These are phyloP conservation scores for Echeveria elegans DNA, from an alignment of 164 flowering plant species.

Conservation along the genomic window DNA sequence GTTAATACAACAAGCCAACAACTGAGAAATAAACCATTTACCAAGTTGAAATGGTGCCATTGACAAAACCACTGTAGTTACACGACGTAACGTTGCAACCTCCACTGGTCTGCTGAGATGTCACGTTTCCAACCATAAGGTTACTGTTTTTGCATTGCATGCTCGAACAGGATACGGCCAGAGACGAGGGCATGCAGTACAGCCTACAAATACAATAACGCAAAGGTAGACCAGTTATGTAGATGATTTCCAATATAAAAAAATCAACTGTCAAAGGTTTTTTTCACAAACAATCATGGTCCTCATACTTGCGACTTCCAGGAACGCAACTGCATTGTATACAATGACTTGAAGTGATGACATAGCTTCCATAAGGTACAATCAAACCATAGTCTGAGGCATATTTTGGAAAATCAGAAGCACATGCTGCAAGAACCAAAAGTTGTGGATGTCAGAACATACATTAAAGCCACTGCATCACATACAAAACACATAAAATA, in stretches of 20 bases:
- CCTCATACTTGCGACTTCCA: conserved; percentile 64
- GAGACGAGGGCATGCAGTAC: conserved; percentile 78
- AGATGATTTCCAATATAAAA: background rate
- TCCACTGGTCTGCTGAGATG: conserved; percentile 47
- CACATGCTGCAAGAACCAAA: conserved; percentile 53
- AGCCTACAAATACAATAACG: conserved; percentile 34
- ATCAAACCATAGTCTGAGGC: conserved; percentile 55
- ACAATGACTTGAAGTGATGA: conserved; percentile 84
- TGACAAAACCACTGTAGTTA: conserved; percentile 64
- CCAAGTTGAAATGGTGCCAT: conserved; percentile 65
- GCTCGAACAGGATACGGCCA: conserved; percentile 89
- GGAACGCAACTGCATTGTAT: conserved; percentile 97
- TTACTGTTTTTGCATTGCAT: conserved; percentile 90
- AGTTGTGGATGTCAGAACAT: background rate
- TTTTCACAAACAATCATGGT: background rate
- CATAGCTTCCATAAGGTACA: conserved; percentile 94
- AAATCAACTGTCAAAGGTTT: background rate
- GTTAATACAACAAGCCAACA: background rate
- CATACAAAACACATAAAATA: no score
- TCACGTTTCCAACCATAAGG: conserved; percentile 79
- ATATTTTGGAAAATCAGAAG: conserved; percentile 50
- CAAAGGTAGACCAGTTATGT: background rate
- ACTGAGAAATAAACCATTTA: conserved; percentile 19
- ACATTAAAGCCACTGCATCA: background rate
- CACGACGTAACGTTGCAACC: conserved; percentile 93